Conservation (phyloP, 2,329 filamentous ascomycete genomes). For the Diaporthe eres region DNA sequence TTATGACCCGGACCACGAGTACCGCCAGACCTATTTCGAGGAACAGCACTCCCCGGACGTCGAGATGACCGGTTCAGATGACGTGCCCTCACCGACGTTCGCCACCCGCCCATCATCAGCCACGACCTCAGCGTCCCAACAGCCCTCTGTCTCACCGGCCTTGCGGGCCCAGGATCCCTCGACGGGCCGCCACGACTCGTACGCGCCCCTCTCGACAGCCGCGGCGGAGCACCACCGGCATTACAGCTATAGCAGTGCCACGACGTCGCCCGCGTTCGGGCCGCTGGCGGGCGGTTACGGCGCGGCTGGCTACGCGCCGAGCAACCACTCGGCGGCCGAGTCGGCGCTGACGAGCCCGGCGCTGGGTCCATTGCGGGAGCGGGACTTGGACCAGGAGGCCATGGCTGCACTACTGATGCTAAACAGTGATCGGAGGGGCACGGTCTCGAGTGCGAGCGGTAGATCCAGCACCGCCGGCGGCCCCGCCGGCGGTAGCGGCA, state of each 20-base stretch:
- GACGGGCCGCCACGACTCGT: slow-evolving; percentile 61
- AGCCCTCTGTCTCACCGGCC: slow-evolving; percentile 68
- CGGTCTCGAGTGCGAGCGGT: slow-evolving; percentile 39
- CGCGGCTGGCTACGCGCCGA: slow-evolving; percentile 56
- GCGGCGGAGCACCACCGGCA: slow-evolving; percentile 53
- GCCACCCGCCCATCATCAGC: slow-evolving; percentile 51
- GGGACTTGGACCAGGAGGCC: slow-evolving; percentile 80
- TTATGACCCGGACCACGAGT: slow-evolving; percentile 47
- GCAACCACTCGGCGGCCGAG: slow-evolving; percentile 55
- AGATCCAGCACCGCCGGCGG: slow-evolving; percentile 44
- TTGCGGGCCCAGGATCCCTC: slow-evolving; percentile 61
- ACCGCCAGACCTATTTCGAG: slow-evolving; percentile 44
- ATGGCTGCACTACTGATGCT: slow-evolving; percentile 91
- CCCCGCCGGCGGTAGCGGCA: slow-evolving; percentile 42
- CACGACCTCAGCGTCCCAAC: slow-evolving; percentile 45
- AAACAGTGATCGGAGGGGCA: slow-evolving; percentile 79
- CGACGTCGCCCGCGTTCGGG: slow-evolving; percentile 66
- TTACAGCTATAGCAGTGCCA: slow-evolving; percentile 57
- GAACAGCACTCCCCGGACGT: slow-evolving; percentile 62
- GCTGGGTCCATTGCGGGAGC: slow-evolving; percentile 62
- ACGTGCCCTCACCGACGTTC: slow-evolving; percentile 62
- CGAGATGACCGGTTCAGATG: slow-evolving; percentile 72
- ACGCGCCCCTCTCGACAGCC: background rate
- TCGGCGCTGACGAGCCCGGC: slow-evolving; percentile 73
- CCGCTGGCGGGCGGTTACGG: slow-evolving; percentile 53